phyloP scores from a whole-genome alignment of 2,329 filamentous ascomycete species.

The Helicocarpus griseus region DNA sequence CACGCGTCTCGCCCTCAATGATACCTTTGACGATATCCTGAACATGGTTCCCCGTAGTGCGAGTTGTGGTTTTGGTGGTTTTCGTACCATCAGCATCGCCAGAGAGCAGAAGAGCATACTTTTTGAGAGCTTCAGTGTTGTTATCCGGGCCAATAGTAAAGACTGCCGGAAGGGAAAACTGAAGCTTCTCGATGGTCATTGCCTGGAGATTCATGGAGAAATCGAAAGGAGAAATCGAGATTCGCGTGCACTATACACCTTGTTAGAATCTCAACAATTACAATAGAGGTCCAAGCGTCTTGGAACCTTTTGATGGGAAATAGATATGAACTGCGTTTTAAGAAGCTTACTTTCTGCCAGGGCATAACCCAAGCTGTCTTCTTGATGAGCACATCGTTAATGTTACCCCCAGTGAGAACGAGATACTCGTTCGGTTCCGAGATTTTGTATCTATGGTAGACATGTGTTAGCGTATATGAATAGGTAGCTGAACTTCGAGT shows the following conservation, averaged over 20 bases:
- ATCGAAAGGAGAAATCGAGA: constrained; percentile 50
- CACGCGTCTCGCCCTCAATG: constrained; percentile 78
- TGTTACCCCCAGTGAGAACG: constrained; percentile 70
- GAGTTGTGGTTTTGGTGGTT: constrained; percentile 23
- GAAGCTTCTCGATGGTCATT: constrained; percentile 82
- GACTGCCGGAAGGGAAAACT: constrained; percentile 71
- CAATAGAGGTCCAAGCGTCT: too few relatives aligned
- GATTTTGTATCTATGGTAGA: constrained; percentile 51
- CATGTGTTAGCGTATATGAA: not conserved
- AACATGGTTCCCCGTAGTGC: constrained; percentile 50
- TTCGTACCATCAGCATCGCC: constrained; percentile 43
- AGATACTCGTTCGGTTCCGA: constrained; percentile 75
- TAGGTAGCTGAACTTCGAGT: not conserved
- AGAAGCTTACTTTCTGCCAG: constrained; percentile 47
- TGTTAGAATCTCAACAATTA: constrained; percentile 1
- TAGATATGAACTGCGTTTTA: not conserved
- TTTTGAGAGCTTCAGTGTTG: constrained; percentile 58
- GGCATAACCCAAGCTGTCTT: constrained; percentile 68
- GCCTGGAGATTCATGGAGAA: constrained; percentile 75
- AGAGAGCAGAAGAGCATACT: constrained; percentile 72
- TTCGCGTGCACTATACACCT: constrained; percentile 22
- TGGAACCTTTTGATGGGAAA: too few relatives aligned
- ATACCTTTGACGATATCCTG: constrained; percentile 82
- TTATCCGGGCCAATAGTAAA: constrained; percentile 79
- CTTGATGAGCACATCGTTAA: constrained; percentile 64